A percentile compares a stretch with the other conserved stretches of the same genome.
Conservation (phyloP, 768 basidiomycete genomes). For the Rhizopogon vulgaris region DNA sequence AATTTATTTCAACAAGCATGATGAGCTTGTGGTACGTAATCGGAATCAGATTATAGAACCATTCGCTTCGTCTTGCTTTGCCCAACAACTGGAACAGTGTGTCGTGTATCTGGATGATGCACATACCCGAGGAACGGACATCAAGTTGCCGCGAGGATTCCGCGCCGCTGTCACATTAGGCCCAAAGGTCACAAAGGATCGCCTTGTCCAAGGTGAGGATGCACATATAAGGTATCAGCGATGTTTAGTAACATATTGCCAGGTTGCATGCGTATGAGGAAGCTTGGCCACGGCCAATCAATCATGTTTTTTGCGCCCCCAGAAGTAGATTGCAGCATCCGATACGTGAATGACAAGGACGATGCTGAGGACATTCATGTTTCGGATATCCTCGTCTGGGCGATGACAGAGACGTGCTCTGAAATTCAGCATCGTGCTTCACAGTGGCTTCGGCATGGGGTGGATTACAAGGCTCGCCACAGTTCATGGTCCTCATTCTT, state of each 20-base stretch:
- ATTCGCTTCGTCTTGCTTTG: constrained; percentile 33
- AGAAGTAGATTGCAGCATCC: constrained; percentile 35
- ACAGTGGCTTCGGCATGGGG: constrained; percentile 39
- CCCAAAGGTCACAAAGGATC: constrained; percentile 46
- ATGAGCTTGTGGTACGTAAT: constrained; percentile 28
- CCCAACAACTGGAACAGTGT: constrained; percentile 33
- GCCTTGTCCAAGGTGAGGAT: constrained; percentile 40
- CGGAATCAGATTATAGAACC: constrained; percentile 31
- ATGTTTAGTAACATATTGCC: constrained; percentile 3
- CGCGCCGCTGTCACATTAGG: constrained; percentile 45
- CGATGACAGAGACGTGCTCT: constrained; percentile 36
- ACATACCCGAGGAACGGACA: constrained; percentile 42
- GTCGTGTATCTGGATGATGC: constrained; percentile 49
- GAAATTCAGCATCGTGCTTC: constrained; percentile 32
- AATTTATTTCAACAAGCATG: constrained; percentile 35
- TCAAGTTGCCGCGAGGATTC: constrained; percentile 37
- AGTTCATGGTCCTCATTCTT: constrained; percentile 13
- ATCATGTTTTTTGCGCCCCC: constrained; percentile 43
- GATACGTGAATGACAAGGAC: constrained; percentile 15
- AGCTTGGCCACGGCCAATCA: constrained; percentile 42
- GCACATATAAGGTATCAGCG: too few species aligned
- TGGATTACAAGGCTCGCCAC: constrained; percentile 25
- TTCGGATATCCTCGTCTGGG: constrained; percentile 39
- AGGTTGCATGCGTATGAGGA: constrained; percentile 54
- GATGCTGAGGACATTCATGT: constrained; percentile 6